phyloP scores from a whole-genome alignment of 208 protist genomes.

The Acanthamoeba sp. region DNA sequence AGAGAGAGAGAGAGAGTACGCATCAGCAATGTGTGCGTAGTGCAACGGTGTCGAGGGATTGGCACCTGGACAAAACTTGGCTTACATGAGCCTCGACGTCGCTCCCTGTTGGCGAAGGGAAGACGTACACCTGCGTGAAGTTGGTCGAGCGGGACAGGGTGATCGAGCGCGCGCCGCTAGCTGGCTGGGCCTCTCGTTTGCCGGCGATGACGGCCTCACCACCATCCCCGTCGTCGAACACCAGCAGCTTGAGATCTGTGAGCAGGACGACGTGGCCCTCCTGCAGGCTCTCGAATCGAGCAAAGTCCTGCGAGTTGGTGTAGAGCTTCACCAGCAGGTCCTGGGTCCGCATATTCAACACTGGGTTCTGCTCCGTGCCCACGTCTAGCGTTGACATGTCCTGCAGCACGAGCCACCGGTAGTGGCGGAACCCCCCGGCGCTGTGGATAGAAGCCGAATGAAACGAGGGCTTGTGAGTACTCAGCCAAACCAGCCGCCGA shows the following conservation, averaged over 20 bases:
- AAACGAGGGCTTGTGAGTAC: neutral
- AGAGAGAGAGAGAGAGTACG: neutral
- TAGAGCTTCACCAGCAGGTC: constrained; percentile 60
- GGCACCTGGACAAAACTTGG: neutral
- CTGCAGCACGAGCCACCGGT: constrained; percentile 53
- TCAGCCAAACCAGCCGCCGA: neutral
- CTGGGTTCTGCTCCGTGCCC: neutral
- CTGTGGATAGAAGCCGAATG: neutral
- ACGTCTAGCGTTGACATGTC: neutral
- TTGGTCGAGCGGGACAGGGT: constrained; percentile 12
- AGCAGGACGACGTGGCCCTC: constrained; percentile 67
- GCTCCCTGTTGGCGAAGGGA: neutral
- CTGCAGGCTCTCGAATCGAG: neutral
- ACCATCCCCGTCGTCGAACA: neutral
- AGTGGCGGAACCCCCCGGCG: constrained; percentile 21
- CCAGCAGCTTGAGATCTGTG: constrained; percentile 25
- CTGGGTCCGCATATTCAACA: neutral
- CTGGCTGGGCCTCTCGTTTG: neutral
- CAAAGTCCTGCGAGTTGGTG: constrained; percentile 58
- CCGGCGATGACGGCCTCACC: neutral
- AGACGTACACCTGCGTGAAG: constrained; percentile 6
- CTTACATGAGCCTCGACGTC: neutral
- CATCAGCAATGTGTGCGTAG: neutral
- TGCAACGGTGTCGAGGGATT: neutral
- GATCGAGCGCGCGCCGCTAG: neutral